These are phyloP conservation scores for Wallacemonas rigidus DNA, from an alignment of 208 protist genomes.

Conservation along the genomic window DNA sequence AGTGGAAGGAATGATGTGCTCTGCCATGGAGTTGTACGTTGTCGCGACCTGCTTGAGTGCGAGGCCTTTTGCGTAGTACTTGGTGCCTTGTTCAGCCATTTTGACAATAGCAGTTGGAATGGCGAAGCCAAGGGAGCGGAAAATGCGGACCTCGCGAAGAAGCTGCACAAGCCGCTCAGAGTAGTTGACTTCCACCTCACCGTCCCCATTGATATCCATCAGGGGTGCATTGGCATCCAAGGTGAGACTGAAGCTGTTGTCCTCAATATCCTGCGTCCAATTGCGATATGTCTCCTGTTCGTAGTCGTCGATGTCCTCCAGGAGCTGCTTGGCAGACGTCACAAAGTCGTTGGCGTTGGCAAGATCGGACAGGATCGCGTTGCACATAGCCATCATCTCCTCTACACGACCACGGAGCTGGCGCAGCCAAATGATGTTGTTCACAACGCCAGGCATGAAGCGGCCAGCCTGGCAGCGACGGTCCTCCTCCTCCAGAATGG, in stretches of 20 bases:
- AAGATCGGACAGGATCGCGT: conserved; percentile 77
- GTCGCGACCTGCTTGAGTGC: conserved; percentile 92
- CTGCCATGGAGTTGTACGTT: conserved; percentile 92
- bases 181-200: conserved; percentile 88
- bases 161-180: conserved; percentile 89
- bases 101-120: conserved; percentile 59
- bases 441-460: conserved; percentile 91
- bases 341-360: conserved; percentile 67
- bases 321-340: conserved; percentile 44
- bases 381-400: conserved; percentile 81
- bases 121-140: conserved; percentile 72
- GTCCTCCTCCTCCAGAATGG: conserved; percentile 84
- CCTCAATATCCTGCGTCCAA: conserved; percentile 81
- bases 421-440: conserved; percentile 92
- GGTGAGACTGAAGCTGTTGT: conserved; percentile 63
- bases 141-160: conserved; percentile 88
- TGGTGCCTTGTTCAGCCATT: conserved; percentile 75
- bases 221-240: conserved; percentile 82
- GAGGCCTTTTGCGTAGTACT: conserved; percentile 87
- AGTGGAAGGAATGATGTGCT: conserved; percentile 91
- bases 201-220: conserved; percentile 84
- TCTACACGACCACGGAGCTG: conserved; percentile 78
- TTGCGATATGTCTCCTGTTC: conserved; percentile 81
- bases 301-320: conserved; percentile 88
- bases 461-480: conserved; percentile 84